Evolutionary conservation across 305 asterid genomes (phyloP).

Genomic region (Fraxinus velutina): DNA sequence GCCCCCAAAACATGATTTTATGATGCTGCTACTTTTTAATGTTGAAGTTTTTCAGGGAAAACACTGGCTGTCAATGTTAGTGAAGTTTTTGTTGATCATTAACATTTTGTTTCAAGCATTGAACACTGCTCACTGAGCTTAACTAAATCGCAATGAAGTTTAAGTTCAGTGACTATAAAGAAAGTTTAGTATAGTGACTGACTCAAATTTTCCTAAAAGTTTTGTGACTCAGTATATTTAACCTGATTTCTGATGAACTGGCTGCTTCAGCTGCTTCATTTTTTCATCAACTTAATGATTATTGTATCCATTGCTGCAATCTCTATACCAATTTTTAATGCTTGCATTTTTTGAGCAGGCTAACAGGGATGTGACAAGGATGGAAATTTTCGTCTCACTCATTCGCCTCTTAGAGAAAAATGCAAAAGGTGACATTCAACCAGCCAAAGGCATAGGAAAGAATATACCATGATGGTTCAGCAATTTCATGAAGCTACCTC

Average conservation of each 20-base stretch:
- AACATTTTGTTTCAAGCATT: not conserved
- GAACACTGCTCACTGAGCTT: not conserved
- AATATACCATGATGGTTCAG: constrained; percentile 29
- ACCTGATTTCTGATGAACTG: not conserved
- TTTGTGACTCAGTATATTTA: not conserved
- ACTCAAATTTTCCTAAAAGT: not conserved
- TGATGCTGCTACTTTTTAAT: not conserved
- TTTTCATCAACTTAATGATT: not conserved
- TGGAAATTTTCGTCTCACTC: constrained; percentile 45
- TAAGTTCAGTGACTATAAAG: not conserved
- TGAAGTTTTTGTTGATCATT: not conserved
- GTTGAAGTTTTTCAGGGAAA: not conserved
- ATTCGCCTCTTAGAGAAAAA: constrained; percentile 43
- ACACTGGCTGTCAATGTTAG: not conserved
- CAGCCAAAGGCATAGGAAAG: constrained; percentile 26
- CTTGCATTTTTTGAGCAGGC: constrained; percentile 33
- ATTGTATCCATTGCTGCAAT: not conserved
- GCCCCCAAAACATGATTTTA: not conserved
- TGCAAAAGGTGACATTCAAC: constrained; percentile 20
- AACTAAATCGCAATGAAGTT: not conserved
- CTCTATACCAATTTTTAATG: not conserved
- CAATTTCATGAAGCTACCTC: constrained; percentile 36
- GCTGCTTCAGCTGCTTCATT: not conserved
- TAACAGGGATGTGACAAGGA: constrained; percentile 44
- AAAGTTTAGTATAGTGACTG: not conserved